Conservation (phyloP, 768 basidiomycete genomes). For the Cyclocybe aegerita region DNA sequence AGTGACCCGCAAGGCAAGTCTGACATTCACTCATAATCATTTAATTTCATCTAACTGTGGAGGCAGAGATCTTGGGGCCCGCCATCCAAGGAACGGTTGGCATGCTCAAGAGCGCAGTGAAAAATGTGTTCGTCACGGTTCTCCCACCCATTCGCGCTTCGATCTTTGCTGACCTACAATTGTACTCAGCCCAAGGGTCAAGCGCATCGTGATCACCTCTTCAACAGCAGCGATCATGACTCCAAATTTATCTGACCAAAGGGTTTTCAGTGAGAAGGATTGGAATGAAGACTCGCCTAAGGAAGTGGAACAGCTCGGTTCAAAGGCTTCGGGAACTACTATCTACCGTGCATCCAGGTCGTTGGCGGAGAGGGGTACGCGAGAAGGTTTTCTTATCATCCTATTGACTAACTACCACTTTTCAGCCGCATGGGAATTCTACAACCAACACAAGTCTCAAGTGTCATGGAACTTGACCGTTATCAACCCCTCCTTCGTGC, state of each 20-base stretch:
- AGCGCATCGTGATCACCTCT: conserved; percentile 68
- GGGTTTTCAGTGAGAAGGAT: conserved; percentile 45
- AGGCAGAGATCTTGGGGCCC: conserved; percentile 68
- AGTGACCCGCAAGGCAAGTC: conserved; percentile 39
- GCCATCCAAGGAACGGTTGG: conserved; percentile 71
- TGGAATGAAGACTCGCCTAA: conserved; percentile 56
- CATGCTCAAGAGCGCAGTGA: conserved; percentile 60
- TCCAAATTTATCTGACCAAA: conserved; percentile 15
- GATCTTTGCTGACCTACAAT: not conserved
- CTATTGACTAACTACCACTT: too few relatives aligned
- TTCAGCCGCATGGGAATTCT: conserved; percentile 10
- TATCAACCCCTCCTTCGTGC: conserved; percentile 5
- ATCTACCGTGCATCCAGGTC: conserved; percentile 63
- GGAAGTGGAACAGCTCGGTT: conserved; percentile 45
- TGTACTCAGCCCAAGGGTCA: conserved; percentile 40
- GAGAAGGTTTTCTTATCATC: too few relatives aligned
- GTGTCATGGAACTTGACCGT: conserved; percentile 5
- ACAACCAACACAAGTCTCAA: conserved; percentile 1
- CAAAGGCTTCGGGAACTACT: conserved; percentile 28
- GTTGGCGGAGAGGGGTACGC: conserved; percentile 57
- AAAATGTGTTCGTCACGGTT: conserved; percentile 40
- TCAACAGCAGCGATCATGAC: conserved; percentile 50
- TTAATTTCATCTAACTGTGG: too few relatives aligned
- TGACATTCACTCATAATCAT: not conserved
- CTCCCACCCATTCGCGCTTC: not conserved